Evolutionary conservation across 768 basidiomycete genomes (phyloP).

Genomic region (Cyclocybe cylindracea): DNA sequence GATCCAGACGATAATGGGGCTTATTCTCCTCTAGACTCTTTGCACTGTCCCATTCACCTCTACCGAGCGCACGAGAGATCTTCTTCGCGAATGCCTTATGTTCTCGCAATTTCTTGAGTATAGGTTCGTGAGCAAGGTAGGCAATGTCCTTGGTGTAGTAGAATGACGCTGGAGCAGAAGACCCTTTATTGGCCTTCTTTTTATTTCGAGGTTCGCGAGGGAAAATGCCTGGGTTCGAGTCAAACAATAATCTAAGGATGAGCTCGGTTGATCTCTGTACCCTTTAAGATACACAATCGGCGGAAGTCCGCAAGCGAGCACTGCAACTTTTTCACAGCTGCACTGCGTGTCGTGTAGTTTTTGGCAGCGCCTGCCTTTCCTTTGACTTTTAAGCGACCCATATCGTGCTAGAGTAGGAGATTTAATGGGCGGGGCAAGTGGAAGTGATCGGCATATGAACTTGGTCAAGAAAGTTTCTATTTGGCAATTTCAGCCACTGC

Average conservation of each 20-base stretch:
- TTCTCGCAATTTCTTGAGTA: slow-evolving; percentile 89
- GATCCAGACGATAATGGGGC: slow-evolving; percentile 90
- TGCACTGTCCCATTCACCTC: slow-evolving; percentile 93
- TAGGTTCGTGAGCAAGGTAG: slow-evolving; percentile 95
- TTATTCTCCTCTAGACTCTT: slow-evolving; percentile 93
- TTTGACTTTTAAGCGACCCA: slow-evolving; percentile 82
- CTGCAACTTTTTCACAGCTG: slow-evolving; percentile 93
- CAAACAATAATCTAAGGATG: background rate
- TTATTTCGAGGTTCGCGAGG: slow-evolving; percentile 92
- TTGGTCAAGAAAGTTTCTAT: slow-evolving; percentile 31
- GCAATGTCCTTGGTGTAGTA: slow-evolving; percentile 99
- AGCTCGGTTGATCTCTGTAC: slow-evolving; percentile 35
- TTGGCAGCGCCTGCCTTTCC: slow-evolving; percentile 92
- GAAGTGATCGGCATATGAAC: slow-evolving; percentile 2
- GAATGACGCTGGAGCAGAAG: slow-evolving; percentile 94
- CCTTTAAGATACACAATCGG: slow-evolving; percentile 95
- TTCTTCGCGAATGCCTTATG: slow-evolving; percentile 99
- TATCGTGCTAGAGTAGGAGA: background rate
- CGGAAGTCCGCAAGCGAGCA: slow-evolving; percentile 97
- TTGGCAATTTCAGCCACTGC: slow-evolving; percentile 22
- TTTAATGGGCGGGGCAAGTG: background rate
- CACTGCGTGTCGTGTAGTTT: slow-evolving; percentile 87
- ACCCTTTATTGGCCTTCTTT: slow-evolving; percentile 97
- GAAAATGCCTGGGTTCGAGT: slow-evolving; percentile 73
- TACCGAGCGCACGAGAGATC: slow-evolving; percentile 86